Base-by-base conservation (phyloP, 208 protist species). In the Leishmania tarentolae region DNA sequence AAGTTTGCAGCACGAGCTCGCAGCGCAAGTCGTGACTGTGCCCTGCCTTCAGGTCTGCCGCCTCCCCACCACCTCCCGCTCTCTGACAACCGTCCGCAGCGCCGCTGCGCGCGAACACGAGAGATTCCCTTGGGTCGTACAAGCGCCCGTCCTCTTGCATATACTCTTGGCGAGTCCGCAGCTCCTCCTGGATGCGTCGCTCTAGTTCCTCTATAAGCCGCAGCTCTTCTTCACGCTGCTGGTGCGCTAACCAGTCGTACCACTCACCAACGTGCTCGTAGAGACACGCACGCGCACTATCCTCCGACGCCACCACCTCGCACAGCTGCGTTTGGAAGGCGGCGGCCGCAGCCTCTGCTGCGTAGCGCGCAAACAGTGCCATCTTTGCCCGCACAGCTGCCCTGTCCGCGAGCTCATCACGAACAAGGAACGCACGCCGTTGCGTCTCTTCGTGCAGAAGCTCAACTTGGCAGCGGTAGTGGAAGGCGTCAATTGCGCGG, bases 61-160 rank as follows among this genome's bases (percentile, higher is more conserved):
- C 44, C 35, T 6, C 56, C 13, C 21, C 57, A 1, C n/a, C 31
- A 1, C n/a, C 31, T 24, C 17, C 11, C 5, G 37, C 21, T 53
- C 40, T 44, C 19, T 50, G 44, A 53, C 24, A 13, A 15, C 11
- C 24, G n/a, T 68, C 46, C 37, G 47, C 75, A 19, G 31, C 44
- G 57, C 13, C 2, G 19, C 24, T 66, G 5, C 19, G 31, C 15
- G 50, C 56, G 63, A 50, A 57, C 42, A 17, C 2, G 47, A 53
- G 47, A 15, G 6, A 68, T 6, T 61, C 72, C 11, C 19, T 35
- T 4, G 24, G 63, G 63, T 84, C 73, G 44, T 95, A 95, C 57
- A 92, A 74, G 15, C 92, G 92, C 9, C 68, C 50, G 66, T 94
- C 90, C 71, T 95, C 92, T 31, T 66, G 53, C 76, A 91, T 84